Percentiles rank a stretch among this genome's conserved stretches.
Evolutionary conservation across 2,329 filamentous ascomycete genomes (phyloP).

Genomic region (Stagonosporopsis vannaccii): DNA sequence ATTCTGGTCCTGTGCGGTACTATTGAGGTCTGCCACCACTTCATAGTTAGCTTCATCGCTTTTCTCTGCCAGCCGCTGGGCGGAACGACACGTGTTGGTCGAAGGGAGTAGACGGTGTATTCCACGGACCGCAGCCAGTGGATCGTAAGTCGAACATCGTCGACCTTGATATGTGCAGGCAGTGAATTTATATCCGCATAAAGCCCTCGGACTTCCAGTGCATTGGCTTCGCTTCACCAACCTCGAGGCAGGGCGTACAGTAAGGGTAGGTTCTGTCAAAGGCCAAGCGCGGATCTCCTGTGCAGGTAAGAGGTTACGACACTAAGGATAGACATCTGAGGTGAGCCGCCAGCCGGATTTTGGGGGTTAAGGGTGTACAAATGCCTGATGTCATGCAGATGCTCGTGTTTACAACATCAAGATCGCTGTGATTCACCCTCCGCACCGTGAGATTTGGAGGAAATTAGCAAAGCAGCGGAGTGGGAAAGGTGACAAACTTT

Average conservation of each 20-base stretch:
- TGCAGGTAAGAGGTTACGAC: neutral
- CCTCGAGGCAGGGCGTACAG: constrained; percentile 1
- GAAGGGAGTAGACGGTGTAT: neutral
- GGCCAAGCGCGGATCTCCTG: constrained; percentile 2
- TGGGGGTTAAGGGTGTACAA: neutral
- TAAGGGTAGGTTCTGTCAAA: neutral
- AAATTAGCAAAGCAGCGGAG: neutral
- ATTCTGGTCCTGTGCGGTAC: neutral
- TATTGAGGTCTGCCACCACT: neutral
- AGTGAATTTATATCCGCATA: constrained; percentile 5
- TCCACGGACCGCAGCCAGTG: neutral
- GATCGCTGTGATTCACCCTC: neutral
- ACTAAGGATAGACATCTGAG: constrained; percentile 1
- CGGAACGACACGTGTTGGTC: neutral
- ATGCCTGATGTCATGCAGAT: constrained; percentile 8
- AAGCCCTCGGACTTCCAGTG: constrained; percentile 4
- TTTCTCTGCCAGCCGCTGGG: neutral
- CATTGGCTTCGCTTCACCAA: constrained; percentile 11
- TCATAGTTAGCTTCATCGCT: neutral
- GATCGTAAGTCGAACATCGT: neutral
- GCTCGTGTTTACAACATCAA: neutral
- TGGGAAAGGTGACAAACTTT: neutral
- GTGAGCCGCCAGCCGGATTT: constrained; percentile 3
- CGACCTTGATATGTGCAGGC: neutral
- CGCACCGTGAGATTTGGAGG: neutral